Percentiles rank a stretch among this genome's conserved stretches.
These are phyloP conservation scores for Austroboletus festivus DNA, from an alignment of 768 basidiomycete species.

Conservation along the genomic window DNA sequence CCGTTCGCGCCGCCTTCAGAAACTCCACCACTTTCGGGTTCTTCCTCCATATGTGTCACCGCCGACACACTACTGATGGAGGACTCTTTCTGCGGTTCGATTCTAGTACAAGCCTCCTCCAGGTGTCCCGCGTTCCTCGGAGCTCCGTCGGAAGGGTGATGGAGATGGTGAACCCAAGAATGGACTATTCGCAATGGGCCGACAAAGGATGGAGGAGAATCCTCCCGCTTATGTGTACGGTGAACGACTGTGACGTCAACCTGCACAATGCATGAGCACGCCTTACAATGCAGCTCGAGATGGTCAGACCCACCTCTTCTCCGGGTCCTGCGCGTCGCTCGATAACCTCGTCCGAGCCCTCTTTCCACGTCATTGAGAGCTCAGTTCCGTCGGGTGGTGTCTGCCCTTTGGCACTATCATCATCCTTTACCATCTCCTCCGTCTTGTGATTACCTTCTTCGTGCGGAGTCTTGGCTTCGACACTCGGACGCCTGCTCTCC, in stretches of 20 bases:
- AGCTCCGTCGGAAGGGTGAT: slow-evolving; percentile 14
- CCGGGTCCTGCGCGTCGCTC: slow-evolving; percentile 58
- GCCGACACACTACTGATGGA: background rate
- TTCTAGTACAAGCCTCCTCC: slow-evolving; percentile 12
- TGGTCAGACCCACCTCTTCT: slow-evolving; percentile 55
- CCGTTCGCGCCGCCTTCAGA: slow-evolving; percentile 48
- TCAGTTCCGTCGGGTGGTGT: slow-evolving; percentile 45
- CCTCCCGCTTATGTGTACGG: slow-evolving; percentile 32
- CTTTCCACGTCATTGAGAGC: slow-evolving; percentile 55
- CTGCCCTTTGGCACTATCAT: slow-evolving; percentile 32
- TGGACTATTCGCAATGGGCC: slow-evolving; percentile 4
- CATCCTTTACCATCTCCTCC: slow-evolving; percentile 10
- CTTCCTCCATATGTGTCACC: too few relatives aligned
- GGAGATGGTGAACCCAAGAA: slow-evolving; percentile 12
- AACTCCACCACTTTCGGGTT: slow-evolving; percentile 54
- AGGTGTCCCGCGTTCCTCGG: slow-evolving; percentile 27
- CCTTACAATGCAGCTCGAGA: background rate
- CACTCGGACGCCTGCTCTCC: slow-evolving; percentile 25
- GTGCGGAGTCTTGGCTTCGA: slow-evolving; percentile 1
- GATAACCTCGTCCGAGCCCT: slow-evolving; percentile 64
- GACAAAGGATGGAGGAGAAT: background rate
- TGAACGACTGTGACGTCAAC: slow-evolving; percentile 63
- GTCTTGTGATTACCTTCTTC: slow-evolving; percentile 11
- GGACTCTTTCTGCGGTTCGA: slow-evolving; percentile 12
- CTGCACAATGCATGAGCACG: slow-evolving; percentile 25